Evolutionary conservation across 2,329 filamentous ascomycete genomes (phyloP).

Genomic region (Dactylellina leptospora): DNA sequence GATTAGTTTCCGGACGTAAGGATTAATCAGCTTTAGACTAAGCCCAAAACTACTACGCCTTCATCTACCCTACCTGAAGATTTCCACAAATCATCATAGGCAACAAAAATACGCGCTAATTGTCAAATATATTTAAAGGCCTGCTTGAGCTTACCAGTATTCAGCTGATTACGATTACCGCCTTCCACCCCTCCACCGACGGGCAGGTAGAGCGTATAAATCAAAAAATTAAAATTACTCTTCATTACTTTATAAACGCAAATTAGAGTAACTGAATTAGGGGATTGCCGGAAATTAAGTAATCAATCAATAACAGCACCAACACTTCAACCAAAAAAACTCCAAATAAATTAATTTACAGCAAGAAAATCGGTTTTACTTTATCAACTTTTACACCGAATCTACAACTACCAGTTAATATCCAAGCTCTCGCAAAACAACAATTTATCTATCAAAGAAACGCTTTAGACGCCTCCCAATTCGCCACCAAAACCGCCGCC

Average conservation of each 20-base stretch:
- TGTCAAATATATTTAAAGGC: not conserved
- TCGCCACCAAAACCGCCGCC: not conserved
- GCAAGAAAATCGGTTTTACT: not conserved
- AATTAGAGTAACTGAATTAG: not conserved
- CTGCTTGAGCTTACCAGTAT: not conserved
- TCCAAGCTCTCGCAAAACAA: not conserved
- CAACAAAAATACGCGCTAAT: not conserved
- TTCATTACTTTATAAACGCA: not conserved
- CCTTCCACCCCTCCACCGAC: slow-evolving; percentile 6
- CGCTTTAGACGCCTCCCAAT: not conserved
- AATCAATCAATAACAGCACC: not conserved
- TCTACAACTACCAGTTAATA: not conserved
- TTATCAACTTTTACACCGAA: not conserved
- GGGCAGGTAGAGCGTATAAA: slow-evolving; percentile 12
- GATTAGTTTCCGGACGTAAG: not conserved
- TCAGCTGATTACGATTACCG: not conserved
- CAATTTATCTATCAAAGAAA: not conserved
- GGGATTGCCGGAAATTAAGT: not conserved
- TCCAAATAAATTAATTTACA: not conserved
- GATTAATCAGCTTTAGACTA: not conserved
- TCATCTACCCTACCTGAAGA: slow-evolving; percentile 3
- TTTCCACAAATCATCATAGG: not conserved
- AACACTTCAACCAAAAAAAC: not conserved
- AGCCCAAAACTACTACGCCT: not conserved
- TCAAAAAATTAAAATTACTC: slow-evolving; percentile 5